Base-by-base conservation (phyloP, 352 stramenopile species). In the Phytophthora syringae region DNA sequence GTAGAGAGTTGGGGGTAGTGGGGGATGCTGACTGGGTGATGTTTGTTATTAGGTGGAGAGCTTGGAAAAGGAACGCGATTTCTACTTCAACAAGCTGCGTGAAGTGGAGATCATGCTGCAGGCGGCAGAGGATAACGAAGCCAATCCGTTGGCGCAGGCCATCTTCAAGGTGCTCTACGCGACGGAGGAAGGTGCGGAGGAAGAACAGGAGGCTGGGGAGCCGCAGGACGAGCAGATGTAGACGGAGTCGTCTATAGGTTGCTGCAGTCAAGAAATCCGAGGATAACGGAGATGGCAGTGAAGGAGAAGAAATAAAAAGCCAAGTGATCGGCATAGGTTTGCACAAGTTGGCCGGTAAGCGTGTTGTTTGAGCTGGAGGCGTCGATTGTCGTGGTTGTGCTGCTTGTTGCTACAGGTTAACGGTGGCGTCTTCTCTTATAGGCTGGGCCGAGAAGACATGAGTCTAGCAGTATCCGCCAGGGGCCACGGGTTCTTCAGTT, bases 61-160 rank as follows among this genome's bases (percentile, higher is more conserved):
- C 30, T 73, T 98, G 13, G 94, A 98, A 70, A 93, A 92, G 59
- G 97, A 99, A 74, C 83, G 97, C 9, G 97, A 99, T 65, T 99
- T 99, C 72, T 99, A 99, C 77, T 99, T 99, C 76, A 88, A 97
- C 49, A 99, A 99, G 78, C 84, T 99, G 27, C 87, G 97, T 47
- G 92, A 98, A 63, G 94, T 99, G 51, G 98, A 99, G 79, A 89
- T 98, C 18, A 89, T 99, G 77, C 80, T 99, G 39, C 88, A 96
- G 60, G 66, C 75, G n/a, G 61, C 76, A 20, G 80, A 90, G 37
- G 82, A 89, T 44, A 53, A 34, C 11, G 84, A 93, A 39, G 49
- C 71, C 45, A 88, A 79, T 40, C 78, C 84, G 21, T 43, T 93
- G 28, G 84, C 72, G 5, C 85, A 92, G 64, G 54, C 58, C n/a